Evolutionary conservation across 352 stramenopile genomes (phyloP).

Genomic region (Globisporangium barbulae): DNA sequence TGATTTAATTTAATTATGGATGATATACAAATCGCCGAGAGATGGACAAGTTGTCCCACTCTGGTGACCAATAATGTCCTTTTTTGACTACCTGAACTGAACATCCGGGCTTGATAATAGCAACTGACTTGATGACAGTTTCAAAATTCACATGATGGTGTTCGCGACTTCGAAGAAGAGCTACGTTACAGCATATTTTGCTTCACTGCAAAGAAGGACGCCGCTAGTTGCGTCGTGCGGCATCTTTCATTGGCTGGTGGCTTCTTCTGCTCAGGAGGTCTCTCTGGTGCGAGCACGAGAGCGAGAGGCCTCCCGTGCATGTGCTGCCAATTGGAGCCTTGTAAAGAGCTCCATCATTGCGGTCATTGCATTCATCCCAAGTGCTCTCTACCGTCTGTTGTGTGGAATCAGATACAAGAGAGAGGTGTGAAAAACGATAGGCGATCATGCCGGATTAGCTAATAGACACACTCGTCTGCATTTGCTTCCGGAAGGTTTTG

Average conservation of each 20-base stretch:
- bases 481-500: background rate
- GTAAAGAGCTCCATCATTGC: background rate
- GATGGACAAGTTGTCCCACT: constrained; percentile 14
- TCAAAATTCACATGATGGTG: background rate
- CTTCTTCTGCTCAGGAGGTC: too few species aligned
- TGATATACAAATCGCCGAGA: background rate
- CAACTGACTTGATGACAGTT: constrained; percentile 6
- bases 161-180: background rate
- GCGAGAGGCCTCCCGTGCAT: too few species aligned
- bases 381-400: background rate
- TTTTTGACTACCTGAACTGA: constrained; percentile 1
- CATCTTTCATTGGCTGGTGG: too few species aligned
- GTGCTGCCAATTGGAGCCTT: background rate
- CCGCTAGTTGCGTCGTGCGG: too few species aligned
- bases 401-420: constrained; percentile 5
- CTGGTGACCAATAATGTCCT: constrained; percentile 4
- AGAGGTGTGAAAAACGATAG: background rate
- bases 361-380: background rate
- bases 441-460: constrained; percentile 5
- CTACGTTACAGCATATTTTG: background rate
- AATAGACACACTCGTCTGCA: background rate
- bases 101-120: background rate
- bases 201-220: background rate
- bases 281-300: too few species aligned
- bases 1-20: too few species aligned